A percentile compares a stretch with the other conserved stretches of the same genome.
phyloP scores from a whole-genome alignment of 805 yeast species.

The Starmerella powellii region DNA sequence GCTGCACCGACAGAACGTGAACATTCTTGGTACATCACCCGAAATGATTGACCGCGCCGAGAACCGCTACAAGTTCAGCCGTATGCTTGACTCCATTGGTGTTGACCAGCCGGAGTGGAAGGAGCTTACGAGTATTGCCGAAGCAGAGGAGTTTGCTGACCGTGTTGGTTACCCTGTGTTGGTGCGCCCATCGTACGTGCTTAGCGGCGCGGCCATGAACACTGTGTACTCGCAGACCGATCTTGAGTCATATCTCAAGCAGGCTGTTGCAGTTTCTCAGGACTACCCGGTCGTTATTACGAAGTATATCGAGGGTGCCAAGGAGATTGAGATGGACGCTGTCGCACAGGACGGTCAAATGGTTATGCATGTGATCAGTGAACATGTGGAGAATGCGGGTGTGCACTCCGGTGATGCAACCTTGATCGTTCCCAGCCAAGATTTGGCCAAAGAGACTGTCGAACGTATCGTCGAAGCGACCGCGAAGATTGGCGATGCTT shows the following conservation, averaged over 20 bases:
- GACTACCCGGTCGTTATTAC: conserved; percentile 97
- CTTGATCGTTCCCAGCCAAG: conserved; percentile 92
- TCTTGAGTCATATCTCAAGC: conserved; percentile 71
- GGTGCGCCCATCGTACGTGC: conserved; percentile 93
- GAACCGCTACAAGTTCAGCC: conserved; percentile 92
- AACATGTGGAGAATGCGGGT: conserved; percentile 98
- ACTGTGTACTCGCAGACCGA: conserved; percentile 86
- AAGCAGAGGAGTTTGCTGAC: conserved; percentile 86
- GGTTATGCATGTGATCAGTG: conserved; percentile 94
- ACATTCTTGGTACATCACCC: conserved; percentile 93
- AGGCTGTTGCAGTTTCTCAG: conserved; percentile 95
- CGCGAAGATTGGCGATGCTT: conserved; percentile 88
- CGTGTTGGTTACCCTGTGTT: conserved; percentile 86
- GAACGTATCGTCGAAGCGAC: conserved; percentile 86
- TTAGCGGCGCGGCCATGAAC: conserved; percentile 99
- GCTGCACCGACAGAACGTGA: conserved; percentile 85
- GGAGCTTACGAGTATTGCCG: conserved; percentile 82
- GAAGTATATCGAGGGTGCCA: conserved; percentile 90
- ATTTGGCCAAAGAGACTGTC: conserved; percentile 82
- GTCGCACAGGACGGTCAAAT: conserved; percentile 91
- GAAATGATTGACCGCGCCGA: conserved; percentile 98
- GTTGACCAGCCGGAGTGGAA: conserved; percentile 99
- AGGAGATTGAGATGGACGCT: conserved; percentile 98
- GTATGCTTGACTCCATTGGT: conserved; percentile 91
- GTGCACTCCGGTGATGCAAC: conserved; percentile 99